Percentiles rank a stretch among this genome's conserved stretches.
Evolutionary conservation across 169 alveolate genomes (phyloP).

Genomic region (Cryptosporidium sp.): DNA sequence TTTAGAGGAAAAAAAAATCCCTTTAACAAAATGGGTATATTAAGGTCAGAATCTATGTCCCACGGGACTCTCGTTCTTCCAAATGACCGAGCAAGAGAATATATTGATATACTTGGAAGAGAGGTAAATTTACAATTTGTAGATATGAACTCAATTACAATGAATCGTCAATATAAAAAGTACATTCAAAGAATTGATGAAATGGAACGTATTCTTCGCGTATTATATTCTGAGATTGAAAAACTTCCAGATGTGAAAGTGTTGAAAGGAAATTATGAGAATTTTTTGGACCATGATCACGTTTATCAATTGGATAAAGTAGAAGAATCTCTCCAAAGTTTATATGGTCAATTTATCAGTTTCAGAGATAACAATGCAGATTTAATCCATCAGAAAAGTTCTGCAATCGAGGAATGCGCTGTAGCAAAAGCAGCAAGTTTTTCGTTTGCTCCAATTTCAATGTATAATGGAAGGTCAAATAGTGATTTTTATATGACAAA

Average conservation of each 20-base stretch:
- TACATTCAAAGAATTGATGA: conserved; percentile 92
- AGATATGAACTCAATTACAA: conserved; percentile 86
- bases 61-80: conserved; percentile 93
- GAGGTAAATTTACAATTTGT: conserved; percentile 87
- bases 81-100: conserved; percentile 90
- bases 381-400: conserved; percentile 84
- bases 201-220: conserved; percentile 91
- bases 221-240: conserved; percentile 84
- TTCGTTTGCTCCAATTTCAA: conserved; percentile 75
- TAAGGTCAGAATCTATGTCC: conserved; percentile 88
- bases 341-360: conserved; percentile 89
- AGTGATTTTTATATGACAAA: conserved; percentile 57
- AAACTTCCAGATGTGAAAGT: conserved; percentile 82
- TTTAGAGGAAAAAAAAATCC: not conserved
- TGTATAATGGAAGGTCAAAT: conserved; percentile 35
- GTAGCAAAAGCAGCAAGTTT: conserved; percentile 79
- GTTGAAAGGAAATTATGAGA: conserved; percentile 83
- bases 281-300: conserved; percentile 85
- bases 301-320: conserved; percentile 87
- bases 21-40: conserved; percentile 65
- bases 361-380: conserved; percentile 87
- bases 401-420: conserved; percentile 87
- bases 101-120: conserved; percentile 88
- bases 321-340: conserved; percentile 87
- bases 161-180: conserved; percentile 90